Percentiles rank a stretch among this genome's conserved stretches.
These are phyloP conservation scores for Phaffia australis DNA, from an alignment of 768 basidiomycete genomes.

Conservation along the genomic window DNA sequence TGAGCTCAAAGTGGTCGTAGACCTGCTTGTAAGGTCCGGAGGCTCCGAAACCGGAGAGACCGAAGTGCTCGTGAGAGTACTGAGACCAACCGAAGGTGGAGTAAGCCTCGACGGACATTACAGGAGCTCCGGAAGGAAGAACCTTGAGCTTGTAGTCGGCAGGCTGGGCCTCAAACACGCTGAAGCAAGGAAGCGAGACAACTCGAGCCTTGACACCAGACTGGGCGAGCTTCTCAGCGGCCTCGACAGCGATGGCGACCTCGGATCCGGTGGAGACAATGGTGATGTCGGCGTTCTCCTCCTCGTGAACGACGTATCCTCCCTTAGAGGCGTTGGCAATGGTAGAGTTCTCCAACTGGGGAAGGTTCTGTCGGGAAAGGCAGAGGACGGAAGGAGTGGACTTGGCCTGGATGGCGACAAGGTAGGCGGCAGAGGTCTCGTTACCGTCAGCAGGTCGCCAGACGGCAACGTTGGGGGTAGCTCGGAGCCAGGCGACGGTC, in stretches of 20 bases:
- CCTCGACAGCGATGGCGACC: slow-evolving; percentile 75
- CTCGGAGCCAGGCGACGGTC: slow-evolving; percentile 73
- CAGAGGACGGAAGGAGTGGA: slow-evolving; percentile 67
- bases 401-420: slow-evolving; percentile 60
- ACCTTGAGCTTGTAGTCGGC: slow-evolving; percentile 71
- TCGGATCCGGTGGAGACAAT: slow-evolving; percentile 84
- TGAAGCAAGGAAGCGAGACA: slow-evolving; percentile 66
- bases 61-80: slow-evolving; percentile 68
- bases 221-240: slow-evolving; percentile 63
- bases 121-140: slow-evolving; percentile 75
- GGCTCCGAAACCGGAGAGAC: slow-evolving; percentile 61
- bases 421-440: slow-evolving; percentile 89
- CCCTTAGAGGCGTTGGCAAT: slow-evolving; percentile 74
- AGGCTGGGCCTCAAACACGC: slow-evolving; percentile 57
- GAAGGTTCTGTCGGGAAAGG: slow-evolving; percentile 73
- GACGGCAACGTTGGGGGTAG: slow-evolving; percentile 82
- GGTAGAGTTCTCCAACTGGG: slow-evolving; percentile 76
- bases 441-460: slow-evolving; percentile 84
- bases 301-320: slow-evolving; percentile 81
- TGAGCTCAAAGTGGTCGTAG: slow-evolving; percentile 50
- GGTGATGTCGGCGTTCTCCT: slow-evolving; percentile 67
- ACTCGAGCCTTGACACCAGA: slow-evolving; percentile 71
- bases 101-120: slow-evolving; percentile 79
- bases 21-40: slow-evolving; percentile 84
- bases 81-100: slow-evolving; percentile 72